Percentiles rank a stretch among this genome's conserved stretches.
Conservation (phyloP, 768 basidiomycete species). For the Daedalea quercina region DNA sequence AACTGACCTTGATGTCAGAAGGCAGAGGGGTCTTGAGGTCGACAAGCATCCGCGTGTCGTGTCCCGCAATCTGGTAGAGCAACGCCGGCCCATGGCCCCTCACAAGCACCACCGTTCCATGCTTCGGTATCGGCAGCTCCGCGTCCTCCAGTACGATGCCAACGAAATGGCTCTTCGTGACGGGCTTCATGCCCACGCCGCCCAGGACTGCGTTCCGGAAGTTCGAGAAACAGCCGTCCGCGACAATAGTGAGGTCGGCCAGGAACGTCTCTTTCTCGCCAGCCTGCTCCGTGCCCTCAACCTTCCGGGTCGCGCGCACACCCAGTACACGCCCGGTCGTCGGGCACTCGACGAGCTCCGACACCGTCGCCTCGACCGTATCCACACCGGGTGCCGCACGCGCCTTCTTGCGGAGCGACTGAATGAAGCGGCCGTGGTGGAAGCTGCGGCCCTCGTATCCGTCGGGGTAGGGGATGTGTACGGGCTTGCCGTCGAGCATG, state of each 20-base stretch:
- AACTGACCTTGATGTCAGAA: conserved; percentile 61
- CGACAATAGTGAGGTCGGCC: conserved; percentile 79
- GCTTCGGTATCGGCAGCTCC: conserved; percentile 61
- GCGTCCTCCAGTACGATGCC: conserved; percentile 80
- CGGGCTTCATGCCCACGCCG: conserved; percentile 37
- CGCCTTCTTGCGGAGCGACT: conserved; percentile 66
- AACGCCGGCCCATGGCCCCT: conserved; percentile 83
- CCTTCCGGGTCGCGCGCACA: conserved; percentile 47
- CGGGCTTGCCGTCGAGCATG: conserved; percentile 53
- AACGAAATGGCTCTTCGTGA: conserved; percentile 73
- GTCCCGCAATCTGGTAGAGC: conserved; percentile 83
- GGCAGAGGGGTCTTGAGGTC: conserved; percentile 85
- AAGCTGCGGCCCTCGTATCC: conserved; percentile 74
- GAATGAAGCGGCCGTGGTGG: conserved; percentile 90
- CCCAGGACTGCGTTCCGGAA: conserved; percentile 73
- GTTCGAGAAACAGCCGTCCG: conserved; percentile 94
- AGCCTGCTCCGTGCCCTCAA: conserved; percentile 34
- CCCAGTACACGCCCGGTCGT: conserved; percentile 52
- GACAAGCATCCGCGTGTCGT: conserved; percentile 90
- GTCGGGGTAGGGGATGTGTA: conserved; percentile 86
- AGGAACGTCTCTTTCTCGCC: conserved; percentile 46
- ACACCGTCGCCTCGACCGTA: conserved; percentile 79
- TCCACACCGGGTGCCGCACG: conserved; percentile 57
- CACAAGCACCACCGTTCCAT: conserved; percentile 81
- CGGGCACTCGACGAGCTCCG: conserved; percentile 60